A percentile compares a stretch with the other conserved stretches of the same genome.
Evolutionary conservation across 768 basidiomycete species (phyloP).

Genomic region (Boletus insuetus): DNA sequence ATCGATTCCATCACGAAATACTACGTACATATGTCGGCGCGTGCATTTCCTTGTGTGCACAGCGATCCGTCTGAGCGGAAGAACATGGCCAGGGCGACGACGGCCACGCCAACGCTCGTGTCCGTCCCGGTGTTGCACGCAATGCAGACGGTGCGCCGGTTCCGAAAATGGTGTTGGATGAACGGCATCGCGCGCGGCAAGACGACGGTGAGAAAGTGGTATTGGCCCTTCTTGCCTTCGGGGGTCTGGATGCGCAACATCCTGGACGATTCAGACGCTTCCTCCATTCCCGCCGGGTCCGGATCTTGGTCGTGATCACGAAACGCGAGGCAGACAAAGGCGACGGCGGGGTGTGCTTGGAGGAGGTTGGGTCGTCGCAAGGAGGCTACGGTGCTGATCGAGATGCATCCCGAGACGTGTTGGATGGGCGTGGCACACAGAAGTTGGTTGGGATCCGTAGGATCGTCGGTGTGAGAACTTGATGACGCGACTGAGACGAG

Average conservation of each 20-base stretch:
- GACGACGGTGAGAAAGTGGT: constrained; percentile 44
- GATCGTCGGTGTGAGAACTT: not conserved
- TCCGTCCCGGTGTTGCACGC: constrained; percentile 61
- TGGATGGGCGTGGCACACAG: constrained; percentile 14
- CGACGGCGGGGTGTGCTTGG: constrained; percentile 1
- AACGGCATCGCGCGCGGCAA: constrained; percentile 51
- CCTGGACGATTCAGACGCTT: not conserved
- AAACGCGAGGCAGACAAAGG: constrained; percentile 18
- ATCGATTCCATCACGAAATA: not conserved
- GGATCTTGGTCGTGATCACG: not conserved
- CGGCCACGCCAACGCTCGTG: constrained; percentile 57
- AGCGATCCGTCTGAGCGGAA: constrained; percentile 54
- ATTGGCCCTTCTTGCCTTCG: constrained; percentile 54
- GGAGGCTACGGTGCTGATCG: constrained; percentile 36
- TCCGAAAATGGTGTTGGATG: constrained; percentile 38
- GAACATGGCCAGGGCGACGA: constrained; percentile 54
- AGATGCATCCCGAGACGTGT: constrained; percentile 39
- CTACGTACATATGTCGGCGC: constrained; percentile 22
- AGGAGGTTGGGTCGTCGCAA: constrained; percentile 11
- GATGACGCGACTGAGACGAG: constrained; percentile 6
- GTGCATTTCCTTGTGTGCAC: constrained; percentile 1
- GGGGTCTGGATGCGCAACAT: constrained; percentile 28
- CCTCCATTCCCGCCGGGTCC: too few relatives aligned
- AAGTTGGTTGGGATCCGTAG: not conserved
- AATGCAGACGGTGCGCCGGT: constrained; percentile 42